Conservation (phyloP, 2,329 filamentous ascomycete genomes). For the Pseudophaeomoniella oleicola region DNA sequence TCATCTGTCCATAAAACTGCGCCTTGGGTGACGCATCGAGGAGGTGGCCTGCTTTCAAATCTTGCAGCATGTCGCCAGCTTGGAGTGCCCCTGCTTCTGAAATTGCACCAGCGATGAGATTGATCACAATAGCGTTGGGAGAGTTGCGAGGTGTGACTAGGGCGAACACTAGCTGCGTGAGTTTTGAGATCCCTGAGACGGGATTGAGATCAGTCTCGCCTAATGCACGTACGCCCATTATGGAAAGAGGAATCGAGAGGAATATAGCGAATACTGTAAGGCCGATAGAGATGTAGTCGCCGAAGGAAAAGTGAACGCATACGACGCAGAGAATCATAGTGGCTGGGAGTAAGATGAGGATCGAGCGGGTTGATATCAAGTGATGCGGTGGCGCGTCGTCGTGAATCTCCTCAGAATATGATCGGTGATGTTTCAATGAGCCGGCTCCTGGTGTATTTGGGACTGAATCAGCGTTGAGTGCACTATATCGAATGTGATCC, state of each 20-base stretch:
- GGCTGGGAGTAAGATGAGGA: conserved; percentile 58
- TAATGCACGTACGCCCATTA: conserved; percentile 51
- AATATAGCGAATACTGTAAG: conserved; percentile 53
- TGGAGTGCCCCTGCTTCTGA: conserved; percentile 76
- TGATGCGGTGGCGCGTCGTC: conserved; percentile 76
- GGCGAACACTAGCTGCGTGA: conserved; percentile 91
- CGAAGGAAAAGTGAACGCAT: conserved; percentile 73
- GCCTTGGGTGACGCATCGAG: conserved; percentile 84
- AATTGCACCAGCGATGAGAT: conserved; percentile 83
- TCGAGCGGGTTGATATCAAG: conserved; percentile 57
- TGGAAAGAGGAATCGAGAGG: conserved; percentile 57
- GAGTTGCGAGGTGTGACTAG: conserved; percentile 73
- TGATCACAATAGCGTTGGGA: conserved; percentile 81
- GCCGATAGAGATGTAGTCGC: conserved; percentile 16
- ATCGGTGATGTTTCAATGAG: conserved; percentile 14
- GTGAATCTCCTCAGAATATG: conserved; percentile 29
- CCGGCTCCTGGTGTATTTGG: conserved; percentile 15
- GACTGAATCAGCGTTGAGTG: conserved; percentile 10
- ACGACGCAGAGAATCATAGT: conserved; percentile 68
- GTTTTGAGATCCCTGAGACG: conserved; percentile 89
- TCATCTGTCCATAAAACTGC: conserved; percentile 92
- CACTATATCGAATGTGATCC: conserved; percentile 14
- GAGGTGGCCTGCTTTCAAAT: conserved; percentile 89
- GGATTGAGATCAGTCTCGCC: conserved; percentile 89
- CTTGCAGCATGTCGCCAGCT: conserved; percentile 91